phyloP scores from a whole-genome alignment of 2,329 filamentous ascomycete genomes.

The Alternaria hordeiaustralica region DNA sequence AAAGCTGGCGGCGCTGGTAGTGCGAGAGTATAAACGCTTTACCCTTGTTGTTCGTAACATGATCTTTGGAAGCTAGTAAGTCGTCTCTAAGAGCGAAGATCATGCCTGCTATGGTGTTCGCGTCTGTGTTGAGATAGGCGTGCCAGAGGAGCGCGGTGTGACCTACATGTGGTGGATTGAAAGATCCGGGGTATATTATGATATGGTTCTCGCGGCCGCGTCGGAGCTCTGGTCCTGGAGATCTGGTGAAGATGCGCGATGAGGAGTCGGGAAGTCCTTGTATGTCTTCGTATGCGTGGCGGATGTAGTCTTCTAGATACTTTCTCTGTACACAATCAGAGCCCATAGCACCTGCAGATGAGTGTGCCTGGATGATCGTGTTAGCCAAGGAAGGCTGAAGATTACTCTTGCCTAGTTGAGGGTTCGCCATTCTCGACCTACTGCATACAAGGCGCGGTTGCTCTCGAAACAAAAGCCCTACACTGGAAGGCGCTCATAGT shows the following conservation, averaged over 20 bases:
- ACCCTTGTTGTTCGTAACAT: neutral
- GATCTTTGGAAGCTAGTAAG: neutral
- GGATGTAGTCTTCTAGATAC: neutral
- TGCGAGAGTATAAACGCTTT: neutral
- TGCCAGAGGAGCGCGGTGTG: neutral
- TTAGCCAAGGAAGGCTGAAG: too few relatives aligned
- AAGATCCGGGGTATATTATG: neutral
- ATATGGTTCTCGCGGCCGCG: neutral
- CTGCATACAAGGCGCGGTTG: too few relatives aligned
- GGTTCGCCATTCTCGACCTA: too few relatives aligned
- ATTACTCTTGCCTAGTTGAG: too few relatives aligned
- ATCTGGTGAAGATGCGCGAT: neutral
- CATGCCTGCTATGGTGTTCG: neutral
- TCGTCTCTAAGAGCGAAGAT: neutral
- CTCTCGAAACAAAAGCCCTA: too few relatives aligned
- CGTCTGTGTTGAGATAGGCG: neutral
- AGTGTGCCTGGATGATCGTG: too few relatives aligned
- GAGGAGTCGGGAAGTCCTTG: neutral
- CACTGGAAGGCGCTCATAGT: neutral
- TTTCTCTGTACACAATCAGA: too few relatives aligned
- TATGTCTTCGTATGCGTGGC: neutral
- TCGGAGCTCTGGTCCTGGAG: neutral
- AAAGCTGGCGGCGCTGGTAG: neutral
- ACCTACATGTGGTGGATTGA: neutral
- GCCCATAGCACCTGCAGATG: too few relatives aligned